A percentile compares a stretch with the other conserved stretches of the same genome.
Conservation (phyloP, 257 asterid species). For the Galeopsis tetrahit region DNA sequence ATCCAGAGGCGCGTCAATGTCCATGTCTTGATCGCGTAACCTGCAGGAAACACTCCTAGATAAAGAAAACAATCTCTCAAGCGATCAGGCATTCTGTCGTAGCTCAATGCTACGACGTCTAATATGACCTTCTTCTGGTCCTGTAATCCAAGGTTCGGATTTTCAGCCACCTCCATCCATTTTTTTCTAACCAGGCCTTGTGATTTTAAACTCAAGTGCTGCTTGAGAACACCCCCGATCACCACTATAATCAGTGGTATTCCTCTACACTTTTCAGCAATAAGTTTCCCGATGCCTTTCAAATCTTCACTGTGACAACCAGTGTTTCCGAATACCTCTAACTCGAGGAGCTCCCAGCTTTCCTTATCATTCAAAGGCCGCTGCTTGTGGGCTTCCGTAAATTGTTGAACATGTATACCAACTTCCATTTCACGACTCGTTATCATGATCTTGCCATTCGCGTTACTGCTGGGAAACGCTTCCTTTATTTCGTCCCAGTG, state of each 20-base stretch:
- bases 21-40: conserved; percentile 37
- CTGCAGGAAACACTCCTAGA: conserved; percentile 48
- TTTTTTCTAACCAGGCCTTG: not conserved
- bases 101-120: conserved; percentile 39
- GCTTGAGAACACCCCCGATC: conserved; percentile 38
- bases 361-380: conserved; percentile 11
- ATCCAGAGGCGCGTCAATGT: conserved; percentile 51
- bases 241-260: conserved; percentile 53
- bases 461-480: conserved; percentile 37
- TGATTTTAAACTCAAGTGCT: not conserved
- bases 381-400: conserved; percentile 37
- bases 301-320: not conserved
- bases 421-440: conserved; percentile 48
- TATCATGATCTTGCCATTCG: conserved; percentile 44
- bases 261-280: conserved; percentile 45
- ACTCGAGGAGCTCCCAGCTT: conserved; percentile 26
- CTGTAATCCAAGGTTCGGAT: not conserved
- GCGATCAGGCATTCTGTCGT: conserved; percentile 40
- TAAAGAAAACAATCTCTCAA: conserved; percentile 52
- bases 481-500: conserved; percentile 16
- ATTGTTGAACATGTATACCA: conserved; percentile 34
- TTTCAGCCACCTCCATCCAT: conserved; percentile 34
- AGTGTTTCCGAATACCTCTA: conserved; percentile 5
- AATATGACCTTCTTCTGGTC: conserved; percentile 3
- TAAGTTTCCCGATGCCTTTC: conserved; percentile 22